Evolutionary conservation across 768 basidiomycete genomes (phyloP), one percentile per base, ranked within the genome.

Genomic region (Termitomyces sp.): DNA sequence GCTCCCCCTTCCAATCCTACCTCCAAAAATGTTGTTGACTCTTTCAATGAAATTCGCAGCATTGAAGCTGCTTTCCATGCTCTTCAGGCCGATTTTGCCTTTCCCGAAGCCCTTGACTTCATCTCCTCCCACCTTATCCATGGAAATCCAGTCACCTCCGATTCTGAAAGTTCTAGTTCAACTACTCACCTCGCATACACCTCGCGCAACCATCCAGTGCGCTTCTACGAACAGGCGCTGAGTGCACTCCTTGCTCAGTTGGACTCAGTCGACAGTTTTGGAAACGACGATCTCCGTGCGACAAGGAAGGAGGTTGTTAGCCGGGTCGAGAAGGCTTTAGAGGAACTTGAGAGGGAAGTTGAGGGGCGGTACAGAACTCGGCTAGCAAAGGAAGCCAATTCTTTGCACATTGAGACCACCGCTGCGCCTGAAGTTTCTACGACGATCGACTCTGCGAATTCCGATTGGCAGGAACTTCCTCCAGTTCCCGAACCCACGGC

Each of bases 151-250:
- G 44, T 58, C 36, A 57, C 66, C 13, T 42, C 61, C 16, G 64
- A 65, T 20, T 57, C 63, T 9, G 64, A 62, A 20, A 61, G 56
- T 8, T 61, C 68, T 3, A 53, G 51, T 16, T 57, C 63, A 4
- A 68, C 67, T n/a, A 66, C 70, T 7, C 71, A 71, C 38, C 78
- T 91, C 10, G 75, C 81, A 4, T 88, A 80, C 73, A 83, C 81
- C 28, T 63, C 80, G 10, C 70, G 67, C 48, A 90, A 89, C 67
- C 78, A 81, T 28, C 78, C 83, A 0, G 71, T 90, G 40, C 83
- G 83, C 55, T 78, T 75, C 60, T 85, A 87, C 69, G 81, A 85
- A 62, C 78, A 88, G 62, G 77, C 79, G 20, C 70, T 90, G n/a
- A 76, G 76, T 52, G 70, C 75, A 42, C 74, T 91, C 26, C 70